Evolutionary conservation across 768 basidiomycete species (phyloP).

Genomic region (Cyclocybe aegerita): DNA sequence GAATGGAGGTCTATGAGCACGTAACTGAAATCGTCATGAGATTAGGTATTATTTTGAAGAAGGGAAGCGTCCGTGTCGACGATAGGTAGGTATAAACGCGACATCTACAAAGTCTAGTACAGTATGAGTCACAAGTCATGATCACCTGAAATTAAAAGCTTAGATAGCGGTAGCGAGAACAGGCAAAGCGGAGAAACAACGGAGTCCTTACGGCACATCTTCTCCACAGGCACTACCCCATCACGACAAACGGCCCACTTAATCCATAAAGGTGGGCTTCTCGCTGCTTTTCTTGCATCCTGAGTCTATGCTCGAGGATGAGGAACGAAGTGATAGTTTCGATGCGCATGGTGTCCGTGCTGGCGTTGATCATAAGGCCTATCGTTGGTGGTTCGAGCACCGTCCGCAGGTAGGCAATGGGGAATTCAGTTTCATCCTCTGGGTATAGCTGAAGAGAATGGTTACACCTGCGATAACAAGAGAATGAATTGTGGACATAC

Average conservation of each 20-base stretch:
- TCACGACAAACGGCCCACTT: background rate
- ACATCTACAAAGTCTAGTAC: too few species aligned
- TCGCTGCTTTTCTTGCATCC: slow-evolving; percentile 15
- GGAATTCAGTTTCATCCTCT: slow-evolving; percentile 4
- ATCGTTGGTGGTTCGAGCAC: slow-evolving; percentile 11
- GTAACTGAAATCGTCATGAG: too few species aligned
- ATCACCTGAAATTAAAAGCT: too few species aligned
- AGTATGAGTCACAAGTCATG: too few species aligned
- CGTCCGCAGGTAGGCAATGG: slow-evolving; percentile 13
- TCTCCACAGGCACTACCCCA: background rate
- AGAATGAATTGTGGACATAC: slow-evolving; percentile 5
- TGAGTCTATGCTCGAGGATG: slow-evolving; percentile 14
- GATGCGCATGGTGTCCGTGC: slow-evolving; percentile 9
- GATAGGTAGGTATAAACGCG: too few species aligned
- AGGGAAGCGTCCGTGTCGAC: too few species aligned
- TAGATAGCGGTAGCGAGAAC: background rate
- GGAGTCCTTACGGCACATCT: too few species aligned
- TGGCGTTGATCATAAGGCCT: slow-evolving; percentile 6
- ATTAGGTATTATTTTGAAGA: too few species aligned
- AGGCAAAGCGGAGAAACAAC: background rate
- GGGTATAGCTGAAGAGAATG: slow-evolving; percentile 9
- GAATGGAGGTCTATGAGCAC: too few species aligned
- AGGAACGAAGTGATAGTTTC: slow-evolving; percentile 19
- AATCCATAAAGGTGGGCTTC: slow-evolving; percentile 6
- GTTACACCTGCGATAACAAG: background rate